phyloP scores from a whole-genome alignment of 2,329 filamentous ascomycete genomes.

The Lizonia empirigonia region DNA sequence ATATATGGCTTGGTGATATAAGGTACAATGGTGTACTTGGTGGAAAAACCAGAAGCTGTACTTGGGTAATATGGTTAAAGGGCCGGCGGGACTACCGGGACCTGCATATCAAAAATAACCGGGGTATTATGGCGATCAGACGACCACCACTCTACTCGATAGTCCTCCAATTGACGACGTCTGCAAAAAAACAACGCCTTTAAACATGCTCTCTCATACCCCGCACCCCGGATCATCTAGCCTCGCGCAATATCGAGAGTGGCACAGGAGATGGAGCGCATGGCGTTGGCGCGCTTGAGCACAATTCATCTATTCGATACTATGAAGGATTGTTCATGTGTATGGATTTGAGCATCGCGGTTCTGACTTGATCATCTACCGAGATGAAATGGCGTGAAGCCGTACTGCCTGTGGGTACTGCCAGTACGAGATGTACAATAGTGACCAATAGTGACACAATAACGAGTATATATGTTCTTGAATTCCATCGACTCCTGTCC shows the following conservation, averaged over 20 bases:
- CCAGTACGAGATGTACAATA: neutral
- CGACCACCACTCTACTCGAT: neutral
- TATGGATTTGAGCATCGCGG: neutral
- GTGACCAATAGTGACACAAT: too few relatives aligned
- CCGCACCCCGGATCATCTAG: neutral
- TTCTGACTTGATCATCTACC: slow-evolving; percentile 3
- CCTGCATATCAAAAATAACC: slow-evolving; percentile 7
- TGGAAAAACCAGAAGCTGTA: slow-evolving; percentile 3
- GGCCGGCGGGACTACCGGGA: slow-evolving; percentile 15
- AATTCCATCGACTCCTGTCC: neutral
- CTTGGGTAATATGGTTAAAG: slow-evolving; percentile 15
- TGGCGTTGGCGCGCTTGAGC: neutral
- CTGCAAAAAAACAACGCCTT: neutral
- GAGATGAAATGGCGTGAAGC: slow-evolving; percentile 3
- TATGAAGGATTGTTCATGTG: neutral
- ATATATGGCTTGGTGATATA: neutral
- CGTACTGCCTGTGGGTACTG: neutral
- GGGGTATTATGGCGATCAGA: slow-evolving; percentile 8
- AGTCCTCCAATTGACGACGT: neutral
- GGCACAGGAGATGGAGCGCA: neutral
- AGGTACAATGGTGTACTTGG: neutral
- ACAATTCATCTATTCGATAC: slow-evolving; percentile 7
- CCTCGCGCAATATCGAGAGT: slow-evolving; percentile 1
- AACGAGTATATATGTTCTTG: slow-evolving; percentile 1
- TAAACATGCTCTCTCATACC: neutral